These are phyloP conservation scores for Licmophora abbreviata DNA, from an alignment of 108 stramenopile genomes.

Conservation along the genomic window DNA sequence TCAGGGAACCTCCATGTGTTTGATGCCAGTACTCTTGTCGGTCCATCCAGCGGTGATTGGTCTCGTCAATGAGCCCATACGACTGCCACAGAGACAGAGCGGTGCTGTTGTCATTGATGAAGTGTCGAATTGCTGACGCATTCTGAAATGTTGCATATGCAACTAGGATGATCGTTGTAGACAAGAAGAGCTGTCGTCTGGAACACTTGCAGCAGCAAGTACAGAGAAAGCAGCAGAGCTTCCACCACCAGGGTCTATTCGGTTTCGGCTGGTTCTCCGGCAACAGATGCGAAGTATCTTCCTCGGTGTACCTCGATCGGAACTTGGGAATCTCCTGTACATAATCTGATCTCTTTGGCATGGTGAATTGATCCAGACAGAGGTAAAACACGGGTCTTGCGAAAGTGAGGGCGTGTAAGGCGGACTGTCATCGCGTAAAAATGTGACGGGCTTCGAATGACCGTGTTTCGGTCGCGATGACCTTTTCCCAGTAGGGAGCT, in stretches of 20 bases:
- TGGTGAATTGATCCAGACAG: no score
- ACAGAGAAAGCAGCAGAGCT: no score
- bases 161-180: background rate
- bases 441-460: no score
- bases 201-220: no score
- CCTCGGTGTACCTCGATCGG: constrained; percentile 1
- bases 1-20: background rate
- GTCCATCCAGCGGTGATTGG: background rate
- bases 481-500: no score
- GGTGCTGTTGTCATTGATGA: constrained; percentile 1
- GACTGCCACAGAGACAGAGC: background rate
- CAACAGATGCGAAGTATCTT: background rate
- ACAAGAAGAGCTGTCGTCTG: background rate
- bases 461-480: no score
- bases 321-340: constrained; percentile 1
- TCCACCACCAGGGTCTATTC: background rate
- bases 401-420: no score
- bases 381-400: no score
- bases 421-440: no score
- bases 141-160: background rate
- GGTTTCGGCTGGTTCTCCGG: background rate
- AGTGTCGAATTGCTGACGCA: background rate
- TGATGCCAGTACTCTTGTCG: background rate
- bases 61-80: background rate
- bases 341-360: no score